Evolutionary conservation across 108 stramenopile genomes (phyloP).

Genomic region (Poteriospumella lacustris): DNA sequence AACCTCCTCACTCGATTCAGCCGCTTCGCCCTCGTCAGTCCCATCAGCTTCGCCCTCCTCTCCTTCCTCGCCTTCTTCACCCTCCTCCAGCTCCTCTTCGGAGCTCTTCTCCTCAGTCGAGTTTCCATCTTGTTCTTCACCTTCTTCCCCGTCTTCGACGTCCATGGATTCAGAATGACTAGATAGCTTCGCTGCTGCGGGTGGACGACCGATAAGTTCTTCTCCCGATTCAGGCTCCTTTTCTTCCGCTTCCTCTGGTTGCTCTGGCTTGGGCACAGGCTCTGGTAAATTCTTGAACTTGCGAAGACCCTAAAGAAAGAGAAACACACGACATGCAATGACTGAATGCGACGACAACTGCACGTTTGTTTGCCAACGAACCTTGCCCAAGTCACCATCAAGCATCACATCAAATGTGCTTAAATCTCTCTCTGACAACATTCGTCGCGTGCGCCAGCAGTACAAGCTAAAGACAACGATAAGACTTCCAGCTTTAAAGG

Average conservation of each 20-base stretch:
- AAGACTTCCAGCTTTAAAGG: not conserved
- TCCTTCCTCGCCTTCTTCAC: not conserved
- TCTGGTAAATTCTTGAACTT: not conserved
- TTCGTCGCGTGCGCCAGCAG: constrained; percentile 17
- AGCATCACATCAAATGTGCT: not conserved
- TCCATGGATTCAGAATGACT: not conserved
- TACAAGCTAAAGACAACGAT: not conserved
- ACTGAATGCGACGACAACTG: too few relatives aligned
- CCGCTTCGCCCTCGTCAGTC: too few relatives aligned
- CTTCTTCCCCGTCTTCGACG: not conserved
- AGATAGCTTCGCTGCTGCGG: not conserved
- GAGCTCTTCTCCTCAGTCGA: not conserved
- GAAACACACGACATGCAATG: too few relatives aligned
- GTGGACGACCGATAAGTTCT: not conserved
- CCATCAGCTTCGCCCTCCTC: too few relatives aligned
- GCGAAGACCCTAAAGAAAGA: too few relatives aligned
- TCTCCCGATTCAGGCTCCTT: not conserved
- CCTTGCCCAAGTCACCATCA: constrained; percentile 26
- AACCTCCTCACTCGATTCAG: too few relatives aligned
- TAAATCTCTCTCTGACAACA: not conserved
- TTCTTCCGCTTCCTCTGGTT: not conserved
- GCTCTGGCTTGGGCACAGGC: not conserved
- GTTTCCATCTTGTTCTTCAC: not conserved
- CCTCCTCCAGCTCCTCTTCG: not conserved
- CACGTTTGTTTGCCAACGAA: too few relatives aligned